A percentile compares a stretch with the other conserved stretches of the same genome.
Conservation (phyloP, 2,329 filamentous ascomycete species). For the Aspergillus thermomutatus region DNA sequence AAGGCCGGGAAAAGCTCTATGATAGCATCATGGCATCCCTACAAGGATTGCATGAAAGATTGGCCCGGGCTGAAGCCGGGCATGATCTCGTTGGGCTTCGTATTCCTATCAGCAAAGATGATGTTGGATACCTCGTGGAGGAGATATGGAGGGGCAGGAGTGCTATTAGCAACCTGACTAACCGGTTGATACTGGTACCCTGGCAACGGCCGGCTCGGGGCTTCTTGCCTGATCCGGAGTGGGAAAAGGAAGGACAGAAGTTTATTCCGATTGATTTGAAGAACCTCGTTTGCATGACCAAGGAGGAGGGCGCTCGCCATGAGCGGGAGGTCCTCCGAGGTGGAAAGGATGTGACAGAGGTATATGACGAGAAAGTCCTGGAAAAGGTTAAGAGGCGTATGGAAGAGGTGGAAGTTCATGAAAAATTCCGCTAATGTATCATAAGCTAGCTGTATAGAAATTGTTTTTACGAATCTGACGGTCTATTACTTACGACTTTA, state of each 20-base stretch:
- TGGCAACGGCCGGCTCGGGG: conserved; percentile 67
- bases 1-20: conserved; percentile 87
- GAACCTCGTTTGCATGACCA: conserved; percentile 87
- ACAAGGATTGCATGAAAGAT: conserved; percentile 74
- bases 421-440: conserved; percentile 43
- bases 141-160: conserved; percentile 85
- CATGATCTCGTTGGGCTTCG: conserved; percentile 67
- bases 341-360: conserved; percentile 62
- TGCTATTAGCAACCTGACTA: conserved; percentile 75
- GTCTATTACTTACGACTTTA: not conserved
- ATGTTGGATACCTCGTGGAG: conserved; percentile 84
- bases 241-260: conserved; percentile 66
- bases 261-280: conserved; percentile 64
- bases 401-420: conserved; percentile 61
- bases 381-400: conserved; percentile 64
- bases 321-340: conserved; percentile 75
- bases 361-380: conserved; percentile 70
- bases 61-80: conserved; percentile 55
- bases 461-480: conserved; percentile 1
- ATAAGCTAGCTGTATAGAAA: not conserved
- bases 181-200: conserved; percentile 71
- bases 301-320: conserved; percentile 78
- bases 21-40: conserved; percentile 74
- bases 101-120: conserved; percentile 71
- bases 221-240: conserved; percentile 60